Conservation (phyloP, 2,329 filamentous ascomycete genomes). For the Cadophora luteo-olivacea region DNA sequence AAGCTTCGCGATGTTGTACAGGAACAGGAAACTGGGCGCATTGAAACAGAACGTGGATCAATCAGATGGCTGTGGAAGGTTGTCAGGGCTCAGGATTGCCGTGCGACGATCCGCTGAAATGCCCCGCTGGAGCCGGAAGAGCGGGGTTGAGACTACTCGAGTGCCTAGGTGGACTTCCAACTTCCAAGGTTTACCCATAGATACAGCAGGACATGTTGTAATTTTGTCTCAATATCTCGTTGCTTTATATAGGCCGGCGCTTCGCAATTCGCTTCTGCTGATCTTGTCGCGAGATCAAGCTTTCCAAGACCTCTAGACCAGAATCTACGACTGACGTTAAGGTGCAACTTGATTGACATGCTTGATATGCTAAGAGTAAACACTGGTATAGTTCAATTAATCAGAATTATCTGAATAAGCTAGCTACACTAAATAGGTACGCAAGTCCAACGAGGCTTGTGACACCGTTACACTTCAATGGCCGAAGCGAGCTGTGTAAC, state of each 20-base stretch:
- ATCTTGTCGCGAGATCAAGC: constrained; percentile 25
- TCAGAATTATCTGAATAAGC: neutral
- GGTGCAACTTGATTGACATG: no score
- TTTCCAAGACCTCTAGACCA: constrained; percentile 8
- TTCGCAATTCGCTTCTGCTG: neutral
- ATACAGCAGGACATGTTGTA: neutral
- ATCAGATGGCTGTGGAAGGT: neutral
- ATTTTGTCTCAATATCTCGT: neutral
- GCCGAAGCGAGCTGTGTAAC: neutral
- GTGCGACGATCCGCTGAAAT: neutral
- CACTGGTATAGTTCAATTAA: no score
- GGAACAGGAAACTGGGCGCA: neutral
- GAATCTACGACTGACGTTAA: no score
- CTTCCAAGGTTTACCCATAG: neutral
- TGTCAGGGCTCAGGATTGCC: constrained; percentile 7
- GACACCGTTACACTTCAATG: neutral
- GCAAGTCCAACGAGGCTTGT: neutral
- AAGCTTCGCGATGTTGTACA: constrained; percentile 1
- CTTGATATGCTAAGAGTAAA: no score
- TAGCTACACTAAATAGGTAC: no score
- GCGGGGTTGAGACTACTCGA: neutral
- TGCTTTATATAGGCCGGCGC: neutral
- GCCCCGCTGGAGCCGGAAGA: neutral
- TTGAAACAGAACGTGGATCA: constrained; percentile 9
- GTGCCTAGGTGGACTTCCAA: neutral